These are phyloP conservation scores for Trebouxia gelatinosa DNA, from an alignment of 163 green algal species.

Conservation along the genomic window DNA sequence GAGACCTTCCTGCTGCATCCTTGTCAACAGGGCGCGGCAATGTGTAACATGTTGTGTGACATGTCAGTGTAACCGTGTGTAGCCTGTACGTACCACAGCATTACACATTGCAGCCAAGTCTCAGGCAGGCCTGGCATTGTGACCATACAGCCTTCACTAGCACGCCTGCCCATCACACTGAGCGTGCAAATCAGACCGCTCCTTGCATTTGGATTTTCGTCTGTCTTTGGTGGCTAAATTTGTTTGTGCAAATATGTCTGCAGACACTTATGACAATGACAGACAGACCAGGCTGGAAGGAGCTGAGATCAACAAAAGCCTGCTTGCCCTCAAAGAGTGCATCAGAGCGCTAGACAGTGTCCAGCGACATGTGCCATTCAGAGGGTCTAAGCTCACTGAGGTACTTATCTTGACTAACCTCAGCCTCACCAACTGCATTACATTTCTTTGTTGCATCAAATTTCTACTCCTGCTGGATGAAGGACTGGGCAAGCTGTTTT, in stretches of 20 bases:
- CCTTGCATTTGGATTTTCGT: too few species aligned
- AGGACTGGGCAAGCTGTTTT: not conserved
- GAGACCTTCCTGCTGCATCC: too few species aligned
- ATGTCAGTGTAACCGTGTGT: too few species aligned
- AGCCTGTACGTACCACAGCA: too few species aligned
- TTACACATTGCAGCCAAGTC: too few species aligned
- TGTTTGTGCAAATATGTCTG: not conserved
- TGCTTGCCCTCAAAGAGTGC: conserved; percentile 91
- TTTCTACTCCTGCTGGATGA: not conserved
- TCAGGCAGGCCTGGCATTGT: too few species aligned
- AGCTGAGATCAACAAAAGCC: conserved; percentile 98
- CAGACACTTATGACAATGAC: conserved; percentile 74
- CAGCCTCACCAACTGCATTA: not conserved
- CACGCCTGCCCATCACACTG: too few species aligned
- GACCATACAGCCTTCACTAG: too few species aligned
- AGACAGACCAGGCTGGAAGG: conserved; percentile 94
- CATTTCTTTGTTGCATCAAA: not conserved
- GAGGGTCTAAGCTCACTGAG: conserved; percentile 94
- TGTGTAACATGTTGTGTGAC: too few species aligned
- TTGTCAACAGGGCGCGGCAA: too few species aligned
- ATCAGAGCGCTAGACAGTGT: conserved; percentile 92
- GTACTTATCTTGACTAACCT: not conserved
- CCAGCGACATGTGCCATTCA: conserved; percentile 93
- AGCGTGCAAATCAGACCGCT: too few species aligned
- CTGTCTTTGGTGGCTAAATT: not conserved